Conservation (phyloP, 2,329 filamentous ascomycete genomes). For the Monosporascus sp. region DNA sequence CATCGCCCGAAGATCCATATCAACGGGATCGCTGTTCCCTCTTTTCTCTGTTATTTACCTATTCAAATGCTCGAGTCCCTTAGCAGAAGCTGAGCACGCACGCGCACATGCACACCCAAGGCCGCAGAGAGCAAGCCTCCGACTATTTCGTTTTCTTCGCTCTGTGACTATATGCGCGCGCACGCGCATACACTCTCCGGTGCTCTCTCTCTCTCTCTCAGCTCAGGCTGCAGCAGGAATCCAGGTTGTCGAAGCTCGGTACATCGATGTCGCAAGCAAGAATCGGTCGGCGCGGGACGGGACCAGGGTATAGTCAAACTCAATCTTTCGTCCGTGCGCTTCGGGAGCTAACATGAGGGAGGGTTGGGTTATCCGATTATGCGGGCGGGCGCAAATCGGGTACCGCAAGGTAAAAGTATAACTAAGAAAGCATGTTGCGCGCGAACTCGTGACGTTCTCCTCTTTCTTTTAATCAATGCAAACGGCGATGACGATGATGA, state of each 20-base stretch:
- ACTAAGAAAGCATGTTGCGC: not conserved
- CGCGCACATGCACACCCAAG: not conserved
- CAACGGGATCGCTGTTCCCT: not conserved
- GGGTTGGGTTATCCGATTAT: not conserved
- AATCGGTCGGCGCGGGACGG: not conserved
- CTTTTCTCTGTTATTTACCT: no score
- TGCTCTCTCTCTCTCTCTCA: not conserved
- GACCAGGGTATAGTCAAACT: not conserved
- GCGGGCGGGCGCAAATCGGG: not conserved
- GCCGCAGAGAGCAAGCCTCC: not conserved
- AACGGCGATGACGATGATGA: not conserved
- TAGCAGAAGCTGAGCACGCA: not conserved
- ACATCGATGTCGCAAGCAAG: not conserved
- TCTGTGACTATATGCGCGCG: not conserved
- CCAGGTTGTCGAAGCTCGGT: not conserved
- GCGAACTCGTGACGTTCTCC: not conserved
- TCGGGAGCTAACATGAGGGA: not conserved
- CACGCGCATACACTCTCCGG: not conserved
- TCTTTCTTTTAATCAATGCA: not conserved
- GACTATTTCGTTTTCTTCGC: slow-evolving; percentile 3
- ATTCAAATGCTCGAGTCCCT: no score
- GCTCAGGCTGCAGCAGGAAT: not conserved
- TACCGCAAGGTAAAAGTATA: not conserved
- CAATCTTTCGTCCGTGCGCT: not conserved
- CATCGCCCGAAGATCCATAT: slow-evolving; percentile 33